Evolutionary conservation across 2,329 filamentous ascomycete species (phyloP), one percentile per base, ranked within the genome.

Genomic region (Calonectria fujianensis): DNA sequence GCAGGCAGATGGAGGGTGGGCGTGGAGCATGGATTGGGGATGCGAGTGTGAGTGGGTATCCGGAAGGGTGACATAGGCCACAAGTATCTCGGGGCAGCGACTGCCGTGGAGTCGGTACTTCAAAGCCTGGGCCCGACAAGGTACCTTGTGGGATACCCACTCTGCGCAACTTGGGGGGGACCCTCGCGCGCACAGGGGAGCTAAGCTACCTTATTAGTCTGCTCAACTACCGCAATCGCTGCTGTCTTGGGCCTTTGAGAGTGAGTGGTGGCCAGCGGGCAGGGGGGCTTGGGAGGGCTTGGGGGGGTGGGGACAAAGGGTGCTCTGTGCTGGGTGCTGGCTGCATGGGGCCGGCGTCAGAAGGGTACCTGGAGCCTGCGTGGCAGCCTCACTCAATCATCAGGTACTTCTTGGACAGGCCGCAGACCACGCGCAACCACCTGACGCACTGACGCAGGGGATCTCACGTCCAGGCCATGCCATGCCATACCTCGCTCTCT

Each of bases 391-490:
- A 63, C 39, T 50, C 52, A 63, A 27, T 32, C 68, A 37, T 27
- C 41, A 64, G 52, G 68, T 70, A 70, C 45, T 54, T 29, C 51
- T 37, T 59, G 39, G 66, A 61, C 52, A 57, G 27, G 31, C 31
- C 64, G n/a, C 64, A 51, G 66, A 10, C 66, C 66, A 69, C 66
- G 48, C 57, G 59, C 69, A 67, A 72, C 61, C 69, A 72, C 63
- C 61, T 66, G 69, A 67, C 69, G 69, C 69, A 72, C 69, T 72
- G 69, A 72, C 69, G 69, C 69, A 72, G 69, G 69, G 69, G 69
- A 72, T 72, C 69, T 72, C 69, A 45, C 57, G 35, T 52, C 24
- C 16, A 65, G 35, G 50, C 24, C 27, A 41, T 59, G 24, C 59
- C 45, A 54, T 50, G 45, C 31, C 67, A 61, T 45, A n/a, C 37